phyloP scores from a whole-genome alignment of 2,329 filamentous ascomycete species.

The Colletotrichum costaricense region DNA sequence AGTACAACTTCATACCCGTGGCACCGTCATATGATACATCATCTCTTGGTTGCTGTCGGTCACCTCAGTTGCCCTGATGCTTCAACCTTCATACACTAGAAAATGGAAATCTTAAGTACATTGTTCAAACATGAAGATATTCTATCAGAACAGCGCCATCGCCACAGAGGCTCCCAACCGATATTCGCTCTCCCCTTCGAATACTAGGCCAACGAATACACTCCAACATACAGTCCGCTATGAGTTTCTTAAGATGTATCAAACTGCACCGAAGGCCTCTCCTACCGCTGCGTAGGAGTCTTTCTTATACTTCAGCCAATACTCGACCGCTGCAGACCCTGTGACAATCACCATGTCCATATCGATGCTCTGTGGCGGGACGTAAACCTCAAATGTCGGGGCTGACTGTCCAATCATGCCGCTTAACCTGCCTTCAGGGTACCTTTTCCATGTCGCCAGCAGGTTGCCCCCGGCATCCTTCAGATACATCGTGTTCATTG shows the following conservation, averaged over 20 bases:
- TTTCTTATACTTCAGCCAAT: slow-evolving; percentile 22
- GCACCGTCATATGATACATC: too few relatives aligned
- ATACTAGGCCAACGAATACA: not conserved
- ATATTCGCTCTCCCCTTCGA: too few relatives aligned
- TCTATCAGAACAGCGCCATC: too few relatives aligned
- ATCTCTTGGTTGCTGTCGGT: too few relatives aligned
- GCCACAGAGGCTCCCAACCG: too few relatives aligned
- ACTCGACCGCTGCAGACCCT: slow-evolving; percentile 12
- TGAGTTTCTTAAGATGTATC: too few relatives aligned
- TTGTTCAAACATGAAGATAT: too few relatives aligned
- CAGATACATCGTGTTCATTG: slow-evolving; percentile 9
- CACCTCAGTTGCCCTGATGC: too few relatives aligned
- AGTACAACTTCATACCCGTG: too few relatives aligned
- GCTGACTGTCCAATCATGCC: not conserved
- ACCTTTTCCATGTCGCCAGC: slow-evolving; percentile 13
- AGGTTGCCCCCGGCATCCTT: slow-evolving; percentile 11
- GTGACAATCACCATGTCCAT: slow-evolving; percentile 32
- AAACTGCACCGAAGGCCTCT: not conserved
- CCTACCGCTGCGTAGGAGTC: not conserved
- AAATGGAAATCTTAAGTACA: too few relatives aligned
- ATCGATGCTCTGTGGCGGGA: slow-evolving; percentile 28
- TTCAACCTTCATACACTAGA: too few relatives aligned
- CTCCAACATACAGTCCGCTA: too few relatives aligned
- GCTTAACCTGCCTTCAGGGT: slow-evolving; percentile 11
- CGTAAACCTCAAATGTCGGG: slow-evolving; percentile 27